These are phyloP conservation scores for Waltiozyma sp. DNA, from an alignment of 1,139 yeast genomes.

Conservation along the genomic window DNA sequence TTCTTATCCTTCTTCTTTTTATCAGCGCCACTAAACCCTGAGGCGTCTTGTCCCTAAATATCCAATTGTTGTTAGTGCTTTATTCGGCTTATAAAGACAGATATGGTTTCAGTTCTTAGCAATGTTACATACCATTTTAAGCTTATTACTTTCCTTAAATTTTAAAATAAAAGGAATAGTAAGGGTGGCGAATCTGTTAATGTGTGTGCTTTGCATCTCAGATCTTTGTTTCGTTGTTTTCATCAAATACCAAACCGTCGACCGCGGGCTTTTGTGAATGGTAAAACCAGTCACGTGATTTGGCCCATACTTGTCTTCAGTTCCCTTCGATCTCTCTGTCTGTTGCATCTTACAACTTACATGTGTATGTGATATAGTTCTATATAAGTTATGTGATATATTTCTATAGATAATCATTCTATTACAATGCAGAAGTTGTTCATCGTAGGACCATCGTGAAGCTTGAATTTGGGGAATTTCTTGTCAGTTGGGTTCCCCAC, in stretches of 20 bases:
- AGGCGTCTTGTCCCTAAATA: slow-evolving; percentile 68
- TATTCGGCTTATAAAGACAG: neutral
- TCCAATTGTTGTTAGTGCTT: slow-evolving; percentile 3
- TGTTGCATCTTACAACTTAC: too few relatives aligned
- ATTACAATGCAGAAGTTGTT: slow-evolving; percentile 51
- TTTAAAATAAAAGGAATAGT: too few relatives aligned
- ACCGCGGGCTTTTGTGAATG: too few relatives aligned
- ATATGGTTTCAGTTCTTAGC: neutral
- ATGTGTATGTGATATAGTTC: too few relatives aligned
- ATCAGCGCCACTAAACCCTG: slow-evolving; percentile 62
- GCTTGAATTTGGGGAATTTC: slow-evolving; percentile 31
- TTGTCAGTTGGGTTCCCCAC: slow-evolving; percentile 20
- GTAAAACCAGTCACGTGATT: too few relatives aligned
- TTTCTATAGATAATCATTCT: slow-evolving; percentile 1
- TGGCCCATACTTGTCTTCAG: too few relatives aligned
- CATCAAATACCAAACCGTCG: too few relatives aligned
- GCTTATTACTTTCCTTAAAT: neutral
- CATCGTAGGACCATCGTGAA: slow-evolving; percentile 40
- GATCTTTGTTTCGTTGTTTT: neutral
- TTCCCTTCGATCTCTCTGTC: too few relatives aligned
- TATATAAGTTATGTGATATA: too few relatives aligned
- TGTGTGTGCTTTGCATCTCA: neutral
- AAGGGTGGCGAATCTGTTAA: neutral
- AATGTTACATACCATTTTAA: neutral
- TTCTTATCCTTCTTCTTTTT: slow-evolving; percentile 72